phyloP scores from a whole-genome alignment of 176 grass and related monocot genomes.

The Elaeis guineensis region DNA sequence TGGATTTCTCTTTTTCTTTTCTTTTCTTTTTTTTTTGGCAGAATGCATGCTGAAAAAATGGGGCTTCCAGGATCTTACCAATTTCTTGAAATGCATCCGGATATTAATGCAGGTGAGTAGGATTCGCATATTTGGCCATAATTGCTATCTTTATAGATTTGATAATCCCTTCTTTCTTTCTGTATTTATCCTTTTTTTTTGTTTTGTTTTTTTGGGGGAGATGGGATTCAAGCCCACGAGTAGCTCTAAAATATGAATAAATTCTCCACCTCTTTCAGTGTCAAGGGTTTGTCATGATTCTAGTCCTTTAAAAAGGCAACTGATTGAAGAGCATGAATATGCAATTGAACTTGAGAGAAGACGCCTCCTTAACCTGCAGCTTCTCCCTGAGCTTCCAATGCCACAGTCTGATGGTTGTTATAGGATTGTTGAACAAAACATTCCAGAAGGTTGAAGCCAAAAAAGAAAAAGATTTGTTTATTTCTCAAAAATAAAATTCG shows the following conservation, averaged over 20 bases:
- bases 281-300: background rate
- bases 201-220: background rate
- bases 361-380: conserved; percentile 1
- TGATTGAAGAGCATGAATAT: background rate
- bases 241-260: background rate
- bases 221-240: too few species aligned
- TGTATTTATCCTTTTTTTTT: background rate
- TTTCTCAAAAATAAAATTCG: too few species aligned
- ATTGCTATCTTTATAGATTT: too few species aligned
- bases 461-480: too few species aligned
- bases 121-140: too few species aligned
- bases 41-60: too few species aligned
- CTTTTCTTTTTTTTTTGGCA: too few species aligned
- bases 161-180: too few species aligned
- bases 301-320: background rate
- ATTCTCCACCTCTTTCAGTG: background rate
- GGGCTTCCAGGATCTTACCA: too few species aligned
- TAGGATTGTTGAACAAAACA: background rate
- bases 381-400: background rate
- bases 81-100: too few species aligned
- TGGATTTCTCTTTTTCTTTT: too few species aligned
- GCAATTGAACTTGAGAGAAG: conserved; percentile 10
- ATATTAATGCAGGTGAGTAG: too few species aligned
- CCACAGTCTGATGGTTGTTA: background rate
- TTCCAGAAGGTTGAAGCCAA: background rate